Base-by-base conservation (phyloP, 2,329 filamentous ascomycete genomes). In the Neocucurbitaria cava region DNA sequence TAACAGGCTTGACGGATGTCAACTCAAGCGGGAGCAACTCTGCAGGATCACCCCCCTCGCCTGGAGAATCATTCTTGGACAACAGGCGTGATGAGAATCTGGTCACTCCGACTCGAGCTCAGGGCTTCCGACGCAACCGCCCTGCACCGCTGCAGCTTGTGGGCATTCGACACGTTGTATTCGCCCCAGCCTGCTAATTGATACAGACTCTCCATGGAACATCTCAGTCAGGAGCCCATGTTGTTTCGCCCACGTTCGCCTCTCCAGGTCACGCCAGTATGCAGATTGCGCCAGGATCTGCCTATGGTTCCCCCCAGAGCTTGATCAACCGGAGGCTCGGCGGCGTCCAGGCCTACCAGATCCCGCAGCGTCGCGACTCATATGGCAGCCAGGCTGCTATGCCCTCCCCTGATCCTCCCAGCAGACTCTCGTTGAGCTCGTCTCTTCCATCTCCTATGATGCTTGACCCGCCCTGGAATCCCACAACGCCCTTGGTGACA, bases 1-100 rank as follows among this genome's bases (percentile, higher is more conserved):
- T 58, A 33, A 46, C 52, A 18, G 49, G 42, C 38, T 45, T 44
- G 20, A 39, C 23, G 17, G 53, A 51, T 11, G 39, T 28, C 31
- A 46, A 51, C 33, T 52, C 59, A 11, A 53, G 56, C 23, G 54
- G 46, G 20, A 62, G 58, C 20, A 44, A 52, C 31, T 58, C 58
- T 1, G 53, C 58, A 5, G 49, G 44, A 31, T 58, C 60, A 17
- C 41, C 42, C 2, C 49, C 52, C 13, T 59, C 55, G 9, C 62
- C 52, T 24, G 55, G 53, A 31, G 55, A 56, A 36, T 59, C 60
- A n/a, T 40, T 49, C 9, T 60, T 52, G 21, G 36, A 53, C 21
- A 18, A 49, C 28, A 49, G 30, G 18, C 21, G 39, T 45, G 39
- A 26, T 2, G 41, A 10, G 20, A 24, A 17, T 31, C 9, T 30